Evolutionary conservation across 2,329 filamentous ascomycete genomes (phyloP), one percentile per base, ranked within the genome.

Genomic region (Ascochyta clinopodiicola): DNA sequence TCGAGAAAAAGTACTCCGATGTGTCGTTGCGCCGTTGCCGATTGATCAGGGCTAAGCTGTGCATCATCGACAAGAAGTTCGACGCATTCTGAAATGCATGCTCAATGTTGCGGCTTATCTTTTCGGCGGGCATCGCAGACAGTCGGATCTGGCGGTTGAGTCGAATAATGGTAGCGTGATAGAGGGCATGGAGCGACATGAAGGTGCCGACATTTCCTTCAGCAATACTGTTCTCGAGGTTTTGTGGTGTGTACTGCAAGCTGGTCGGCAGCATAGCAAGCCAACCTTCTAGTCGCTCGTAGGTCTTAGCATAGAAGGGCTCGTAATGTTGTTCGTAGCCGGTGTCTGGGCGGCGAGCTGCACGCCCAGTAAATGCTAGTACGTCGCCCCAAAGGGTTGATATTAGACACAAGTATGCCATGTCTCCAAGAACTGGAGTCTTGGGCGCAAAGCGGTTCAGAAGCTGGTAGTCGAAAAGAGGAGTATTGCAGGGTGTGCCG

Each of bases 361-460:
- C 72, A 39, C 84, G 81, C 63, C 85, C 84, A 15, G 86, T 82
- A 43, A 84, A 83, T 13, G 84, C 81, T 66, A 86, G 81, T 1
- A 88, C 83, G 45, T 87, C 85, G 6, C 83, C 85, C 86, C 86
- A 91, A 7, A 90, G 81, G 17, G 86, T 82, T 15, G 85, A 80
- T 42, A 90, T 82, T 50, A 88, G 80, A 47, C 87, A 82, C 25
- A 89, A 73, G 63, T 86, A 84, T 1, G 83, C 85, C 77, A 88
- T 85, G 7, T 82, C 68, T 56, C 77, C 75, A 44, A 80, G 67
- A 43, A 77, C 62, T 45, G 77, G 74, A 4, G 71, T 61, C 7
- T 64, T 59, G 13, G 69, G 53, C 6, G 64, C 65, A 24, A 71
- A 62, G 24, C 74, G 68, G 31, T 75, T 71, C 36, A 82, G 79